Percentiles rank a stretch among this genome's conserved stretches.
phyloP scores from a whole-genome alignment of 2,329 filamentous ascomycete species.

The Sporothrix euskadiensis region DNA sequence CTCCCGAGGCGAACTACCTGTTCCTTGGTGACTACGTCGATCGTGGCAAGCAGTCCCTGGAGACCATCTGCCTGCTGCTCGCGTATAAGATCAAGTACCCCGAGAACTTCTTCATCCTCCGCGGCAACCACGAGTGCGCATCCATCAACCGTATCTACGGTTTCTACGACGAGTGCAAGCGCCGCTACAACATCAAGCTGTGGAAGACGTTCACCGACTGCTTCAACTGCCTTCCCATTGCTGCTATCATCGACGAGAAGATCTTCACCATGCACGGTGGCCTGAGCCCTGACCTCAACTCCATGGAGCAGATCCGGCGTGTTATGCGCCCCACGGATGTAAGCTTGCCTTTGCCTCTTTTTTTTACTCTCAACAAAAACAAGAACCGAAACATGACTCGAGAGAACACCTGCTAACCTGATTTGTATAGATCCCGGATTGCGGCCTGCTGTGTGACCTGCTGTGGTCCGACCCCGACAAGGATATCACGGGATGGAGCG shows the following conservation, averaged over 20 bases:
- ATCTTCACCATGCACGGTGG: slow-evolving; percentile 99
- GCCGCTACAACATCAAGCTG: slow-evolving; percentile 97
- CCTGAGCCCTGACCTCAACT: slow-evolving; percentile 94
- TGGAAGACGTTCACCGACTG: slow-evolving; percentile 99
- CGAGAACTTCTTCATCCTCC: slow-evolving; percentile 98
- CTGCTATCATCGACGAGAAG: slow-evolving; percentile 99
- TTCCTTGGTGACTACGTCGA: slow-evolving; percentile 99
- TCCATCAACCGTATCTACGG: slow-evolving; percentile 99
- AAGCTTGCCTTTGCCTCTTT: slow-evolving; percentile 48
- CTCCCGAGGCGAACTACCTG: slow-evolving; percentile 97
- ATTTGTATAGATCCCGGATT: slow-evolving; percentile 80
- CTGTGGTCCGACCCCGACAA: slow-evolving; percentile 99
- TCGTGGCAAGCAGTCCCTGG: slow-evolving; percentile 96
- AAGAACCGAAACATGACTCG: not conserved
- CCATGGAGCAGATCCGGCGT: slow-evolving; percentile 98
- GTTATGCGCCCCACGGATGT: slow-evolving; percentile 99
- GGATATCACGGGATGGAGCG: slow-evolving; percentile 98
- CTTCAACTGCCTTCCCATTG: slow-evolving; percentile 98
- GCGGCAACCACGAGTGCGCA: slow-evolving; percentile 98
- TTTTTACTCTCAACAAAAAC: not conserved
- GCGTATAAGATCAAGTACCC: slow-evolving; percentile 99
- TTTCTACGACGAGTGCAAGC: slow-evolving; percentile 99
- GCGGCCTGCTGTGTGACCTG: slow-evolving; percentile 93
- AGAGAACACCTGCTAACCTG: slow-evolving; percentile 31
- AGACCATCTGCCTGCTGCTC: slow-evolving; percentile 94